Conservation (phyloP, 2,329 filamentous ascomycete species). For the Blastomyces parvus region DNA sequence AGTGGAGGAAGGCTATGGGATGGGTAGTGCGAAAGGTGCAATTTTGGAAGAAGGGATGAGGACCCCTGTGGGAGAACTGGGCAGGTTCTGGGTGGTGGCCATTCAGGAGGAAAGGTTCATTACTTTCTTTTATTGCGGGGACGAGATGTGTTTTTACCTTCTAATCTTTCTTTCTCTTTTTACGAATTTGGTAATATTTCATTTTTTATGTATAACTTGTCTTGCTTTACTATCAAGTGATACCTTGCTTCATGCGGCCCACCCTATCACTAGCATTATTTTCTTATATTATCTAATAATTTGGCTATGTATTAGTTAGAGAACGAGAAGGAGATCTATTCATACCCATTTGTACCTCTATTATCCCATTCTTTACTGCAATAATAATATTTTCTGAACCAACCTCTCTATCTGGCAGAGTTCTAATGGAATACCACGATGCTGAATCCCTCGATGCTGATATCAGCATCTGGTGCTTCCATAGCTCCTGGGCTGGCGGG, state of each 20-base stretch:
- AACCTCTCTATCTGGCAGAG: too few species aligned
- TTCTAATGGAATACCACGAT: not conserved
- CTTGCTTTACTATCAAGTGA: too few species aligned
- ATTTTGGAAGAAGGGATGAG: not conserved
- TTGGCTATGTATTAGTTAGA: too few species aligned
- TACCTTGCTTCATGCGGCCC: too few species aligned
- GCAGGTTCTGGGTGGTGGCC: too few species aligned
- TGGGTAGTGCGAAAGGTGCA: slow-evolving; percentile 6
- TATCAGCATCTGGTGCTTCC: not conserved
- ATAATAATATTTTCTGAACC: too few species aligned
- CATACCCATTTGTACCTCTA: too few species aligned
- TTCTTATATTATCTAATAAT: not conserved
- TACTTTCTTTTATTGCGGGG: not conserved
- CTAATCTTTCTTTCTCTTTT: not conserved
- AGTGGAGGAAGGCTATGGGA: slow-evolving; percentile 15
- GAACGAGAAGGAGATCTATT: too few species aligned
- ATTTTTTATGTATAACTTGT: too few species aligned
- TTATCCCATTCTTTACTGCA: too few species aligned
- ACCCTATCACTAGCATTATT: not conserved
- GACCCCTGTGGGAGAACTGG: not conserved
- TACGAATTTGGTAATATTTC: not conserved
- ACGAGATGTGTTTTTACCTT: not conserved
- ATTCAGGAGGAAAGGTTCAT: too few species aligned
- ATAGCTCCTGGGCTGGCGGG: not conserved
- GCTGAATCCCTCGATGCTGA: not conserved